phyloP scores from a whole-genome alignment of 257 asterid genomes.

The Coffea canephora region DNA sequence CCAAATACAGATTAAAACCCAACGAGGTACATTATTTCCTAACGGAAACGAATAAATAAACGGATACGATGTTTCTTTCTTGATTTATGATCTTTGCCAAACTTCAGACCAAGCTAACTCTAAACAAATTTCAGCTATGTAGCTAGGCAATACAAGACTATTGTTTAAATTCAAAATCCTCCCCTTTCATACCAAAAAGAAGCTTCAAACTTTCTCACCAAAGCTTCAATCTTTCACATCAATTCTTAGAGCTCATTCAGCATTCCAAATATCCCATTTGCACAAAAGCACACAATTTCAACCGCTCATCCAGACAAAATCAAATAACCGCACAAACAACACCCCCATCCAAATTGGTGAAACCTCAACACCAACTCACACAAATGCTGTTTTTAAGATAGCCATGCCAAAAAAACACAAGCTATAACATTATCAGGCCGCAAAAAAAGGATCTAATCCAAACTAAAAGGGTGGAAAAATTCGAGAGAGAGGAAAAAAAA shows the following conservation, averaged over 20 bases:
- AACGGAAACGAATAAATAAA: background rate
- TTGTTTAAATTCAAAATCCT: background rate
- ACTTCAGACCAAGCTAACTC: background rate
- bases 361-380: background rate
- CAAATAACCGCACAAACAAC: background rate
- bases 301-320: background rate
- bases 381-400: background rate
- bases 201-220: background rate
- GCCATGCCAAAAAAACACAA: background rate
- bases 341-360: background rate
- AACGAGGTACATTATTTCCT: no score
- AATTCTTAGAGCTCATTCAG: background rate
- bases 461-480: background rate
- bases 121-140: background rate
- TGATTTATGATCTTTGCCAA: background rate
- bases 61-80: background rate
- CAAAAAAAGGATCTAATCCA: background rate
- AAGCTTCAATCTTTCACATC: background rate
- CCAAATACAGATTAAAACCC: no score
- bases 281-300: background rate
- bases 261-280: background rate
- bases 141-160: background rate
- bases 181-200: background rate
- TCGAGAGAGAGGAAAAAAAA: background rate
- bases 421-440: no score